Percentiles rank a stretch among this genome's conserved stretches.
Conservation (phyloP, 139 green algal species). For the Coccomyxa sp. region DNA sequence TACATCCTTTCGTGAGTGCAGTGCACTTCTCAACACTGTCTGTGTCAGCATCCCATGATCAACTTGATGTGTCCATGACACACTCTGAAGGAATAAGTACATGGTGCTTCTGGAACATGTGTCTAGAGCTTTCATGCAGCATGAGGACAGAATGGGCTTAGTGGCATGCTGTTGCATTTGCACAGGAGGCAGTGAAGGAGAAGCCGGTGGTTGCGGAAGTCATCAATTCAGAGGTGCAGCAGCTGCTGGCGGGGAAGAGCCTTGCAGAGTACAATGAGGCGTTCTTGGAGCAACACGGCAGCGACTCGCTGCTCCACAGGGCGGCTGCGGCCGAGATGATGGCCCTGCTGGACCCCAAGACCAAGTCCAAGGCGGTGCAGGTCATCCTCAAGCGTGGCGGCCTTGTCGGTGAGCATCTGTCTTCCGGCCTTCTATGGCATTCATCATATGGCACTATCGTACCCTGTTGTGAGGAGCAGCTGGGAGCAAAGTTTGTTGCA, state of each 20-base stretch:
- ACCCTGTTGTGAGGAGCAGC: not conserved
- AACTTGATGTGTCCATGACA: not conserved
- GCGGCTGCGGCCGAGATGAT: conserved; percentile 42
- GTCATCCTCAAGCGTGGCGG: conserved; percentile 13
- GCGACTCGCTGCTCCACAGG: conserved; percentile 32
- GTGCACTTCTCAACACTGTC: not conserved
- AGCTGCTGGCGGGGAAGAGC: conserved; percentile 35
- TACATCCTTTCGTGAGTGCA: not conserved
- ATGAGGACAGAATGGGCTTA: not conserved
- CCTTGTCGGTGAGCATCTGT: not conserved
- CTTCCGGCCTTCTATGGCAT: no score
- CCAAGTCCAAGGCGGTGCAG: conserved; percentile 13
- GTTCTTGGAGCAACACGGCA: conserved; percentile 32
- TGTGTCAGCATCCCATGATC: not conserved
- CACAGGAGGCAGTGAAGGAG: not conserved
- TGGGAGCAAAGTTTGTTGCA: not conserved
- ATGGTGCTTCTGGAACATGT: no score
- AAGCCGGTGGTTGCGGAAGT: conserved; percentile 31
- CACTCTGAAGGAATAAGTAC: not conserved
- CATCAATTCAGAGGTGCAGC: conserved; percentile 27
- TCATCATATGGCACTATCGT: not conserved
- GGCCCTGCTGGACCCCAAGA: conserved; percentile 27
- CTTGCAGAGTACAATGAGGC: conserved; percentile 21
- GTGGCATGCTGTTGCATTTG: no score
- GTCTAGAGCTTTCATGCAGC: no score